Conservation (phyloP, 441 rosid species). For the Adansonia gregorii region DNA sequence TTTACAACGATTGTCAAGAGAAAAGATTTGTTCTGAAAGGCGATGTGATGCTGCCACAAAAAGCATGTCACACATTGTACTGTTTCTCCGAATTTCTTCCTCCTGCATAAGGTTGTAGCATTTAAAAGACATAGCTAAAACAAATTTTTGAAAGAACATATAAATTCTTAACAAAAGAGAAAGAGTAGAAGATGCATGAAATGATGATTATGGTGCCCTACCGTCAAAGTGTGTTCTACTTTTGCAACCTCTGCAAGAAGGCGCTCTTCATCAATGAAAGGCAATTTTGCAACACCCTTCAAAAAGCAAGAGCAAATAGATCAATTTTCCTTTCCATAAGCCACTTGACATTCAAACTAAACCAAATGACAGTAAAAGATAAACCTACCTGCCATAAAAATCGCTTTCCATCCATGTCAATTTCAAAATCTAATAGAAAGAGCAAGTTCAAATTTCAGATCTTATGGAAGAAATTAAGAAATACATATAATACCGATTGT, state of each 20-base stretch:
- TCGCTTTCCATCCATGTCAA: constrained; percentile 96
- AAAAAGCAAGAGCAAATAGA: constrained; percentile 25
- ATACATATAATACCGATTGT: neutral
- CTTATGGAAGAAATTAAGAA: constrained; percentile 30
- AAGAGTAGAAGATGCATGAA: neutral
- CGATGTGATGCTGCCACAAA: constrained; percentile 76
- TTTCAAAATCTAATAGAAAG: constrained; percentile 71
- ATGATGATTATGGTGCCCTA: constrained; percentile 38
- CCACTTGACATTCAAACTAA: constrained; percentile 1
- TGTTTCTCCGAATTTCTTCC: constrained; percentile 85
- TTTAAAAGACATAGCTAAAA: constrained; percentile 10
- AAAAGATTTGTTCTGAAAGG: constrained; percentile 69
- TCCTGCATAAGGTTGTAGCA: constrained; percentile 44
- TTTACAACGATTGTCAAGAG: constrained; percentile 65
- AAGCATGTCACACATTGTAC: constrained; percentile 72
- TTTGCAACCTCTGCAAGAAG: constrained; percentile 75
- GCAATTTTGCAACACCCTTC: constrained; percentile 89
- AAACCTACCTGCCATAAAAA: constrained; percentile 82
- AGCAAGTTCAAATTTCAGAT: constrained; percentile 26
- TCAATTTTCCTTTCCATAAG: constrained; percentile 21
- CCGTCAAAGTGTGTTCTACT: constrained; percentile 75
- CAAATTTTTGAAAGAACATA: neutral
- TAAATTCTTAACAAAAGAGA: neutral
- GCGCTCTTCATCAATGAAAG: constrained; percentile 86
- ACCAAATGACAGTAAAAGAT: constrained; percentile 28